Evolutionary conservation across 345 rosid genomes (phyloP), one percentile per base, ranked within the genome.

Genomic region (Heritiera littoralis): DNA sequence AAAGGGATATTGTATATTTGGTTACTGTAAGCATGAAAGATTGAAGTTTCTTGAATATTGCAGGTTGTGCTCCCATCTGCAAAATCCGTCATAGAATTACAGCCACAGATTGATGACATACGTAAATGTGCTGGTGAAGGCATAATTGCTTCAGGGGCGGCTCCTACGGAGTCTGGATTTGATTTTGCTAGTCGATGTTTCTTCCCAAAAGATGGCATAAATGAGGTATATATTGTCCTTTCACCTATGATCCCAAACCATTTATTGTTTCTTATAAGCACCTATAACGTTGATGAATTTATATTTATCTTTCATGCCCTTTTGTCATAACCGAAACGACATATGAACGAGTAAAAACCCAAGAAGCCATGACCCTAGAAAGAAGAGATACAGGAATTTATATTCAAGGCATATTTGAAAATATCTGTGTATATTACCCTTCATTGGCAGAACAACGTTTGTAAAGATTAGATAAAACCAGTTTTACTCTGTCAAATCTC

Each of bases 181-280:
- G 92, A 91, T 80, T 88, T 90, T 73, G 80, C 77, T 51, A 93
- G 94, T 80, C 89, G 99, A 17, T 90, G 23, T 87, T 95, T 93
- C 40, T 81, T 80, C 72, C 98, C 96, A 4, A 91, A 90, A 79
- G 18, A 76, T 1, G 94, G 98, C 32, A 9, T 90, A 65, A 78
- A 88, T 54, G 97, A 93, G 98, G 98, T 87, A 83, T 72, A 12
- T 40, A 12, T 7, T 17, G 9, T 51, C 55, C 55, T 49, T 49
- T 49, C 60, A 60, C 10, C 15, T 49, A 13, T 32, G 56, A 14
- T 15, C 32, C 32, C 80, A 7, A 67, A 28, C 55, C 51, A 2
- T 46, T 70, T 51, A 13, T 69, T 61, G 8, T 77, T n/a, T 79
- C 30, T 2, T 77, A 32, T 49, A 17, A 59, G 28, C 58, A 17